Evolutionary conservation across 192 early-diverging fungal species (phyloP).

Genomic region (Geranomyces variabilis): DNA sequence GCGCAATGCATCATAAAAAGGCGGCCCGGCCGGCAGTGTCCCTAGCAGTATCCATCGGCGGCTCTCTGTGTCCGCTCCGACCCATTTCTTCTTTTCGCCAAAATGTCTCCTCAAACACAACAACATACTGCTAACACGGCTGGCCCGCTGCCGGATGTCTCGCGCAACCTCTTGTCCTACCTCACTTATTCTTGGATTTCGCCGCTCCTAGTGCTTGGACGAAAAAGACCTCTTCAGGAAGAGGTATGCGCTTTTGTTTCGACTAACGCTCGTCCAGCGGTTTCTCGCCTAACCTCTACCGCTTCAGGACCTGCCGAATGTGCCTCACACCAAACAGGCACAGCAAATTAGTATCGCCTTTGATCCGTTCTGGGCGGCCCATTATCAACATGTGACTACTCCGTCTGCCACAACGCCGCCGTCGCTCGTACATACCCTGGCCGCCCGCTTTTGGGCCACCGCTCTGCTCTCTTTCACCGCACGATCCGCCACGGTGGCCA

Average conservation of each 20-base stretch:
- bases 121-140: too few species aligned
- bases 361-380: slow-evolving; percentile 6
- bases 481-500: neutral
- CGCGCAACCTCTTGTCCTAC: slow-evolving; percentile 15
- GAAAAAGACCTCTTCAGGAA: neutral
- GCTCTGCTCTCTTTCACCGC: neutral
- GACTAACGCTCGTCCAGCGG: neutral
- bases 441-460: neutral
- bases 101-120: too few species aligned
- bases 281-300: neutral
- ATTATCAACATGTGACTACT: too few species aligned
- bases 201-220: slow-evolving; percentile 3
- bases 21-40: too few species aligned
- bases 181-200: slow-evolving; percentile 14
- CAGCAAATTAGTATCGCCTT: neutral
- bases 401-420: neutral
- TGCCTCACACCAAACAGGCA: neutral
- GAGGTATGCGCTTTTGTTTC: neutral
- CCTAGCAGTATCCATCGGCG: too few species aligned
- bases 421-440: neutral
- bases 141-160: neutral
- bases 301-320: slow-evolving; percentile 4
- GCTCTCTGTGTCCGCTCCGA: too few species aligned
- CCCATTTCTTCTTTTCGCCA: too few species aligned
- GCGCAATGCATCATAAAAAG: too few species aligned